Evolutionary conservation across 2,329 filamentous ascomycete genomes (phyloP).

Genomic region (Paracoccidioides lutzii): DNA sequence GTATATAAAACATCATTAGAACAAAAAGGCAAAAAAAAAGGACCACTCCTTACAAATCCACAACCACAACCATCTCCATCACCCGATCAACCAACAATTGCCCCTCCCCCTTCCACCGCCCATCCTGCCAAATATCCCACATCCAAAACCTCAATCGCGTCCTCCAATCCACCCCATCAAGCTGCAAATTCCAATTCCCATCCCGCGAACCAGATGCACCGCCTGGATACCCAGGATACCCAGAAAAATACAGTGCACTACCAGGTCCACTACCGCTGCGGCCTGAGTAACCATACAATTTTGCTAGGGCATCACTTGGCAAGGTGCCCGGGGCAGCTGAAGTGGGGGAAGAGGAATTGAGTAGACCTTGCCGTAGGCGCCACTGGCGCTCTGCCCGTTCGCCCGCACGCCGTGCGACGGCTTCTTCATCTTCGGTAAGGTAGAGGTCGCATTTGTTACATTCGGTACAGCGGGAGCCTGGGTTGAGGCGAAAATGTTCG

Average conservation of each 20-base stretch:
- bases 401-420: slow-evolving; percentile 54
- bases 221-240: slow-evolving; percentile 5
- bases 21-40: background rate
- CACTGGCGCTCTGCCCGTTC: slow-evolving; percentile 60
- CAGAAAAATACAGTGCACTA: background rate
- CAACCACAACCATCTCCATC: slow-evolving; percentile 28
- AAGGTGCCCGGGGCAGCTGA: slow-evolving; percentile 7
- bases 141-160: slow-evolving; percentile 24
- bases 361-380: slow-evolving; percentile 48
- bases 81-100: slow-evolving; percentile 30
- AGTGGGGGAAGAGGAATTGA: slow-evolving; percentile 5
- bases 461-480: slow-evolving; percentile 60
- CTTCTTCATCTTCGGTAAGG: slow-evolving; percentile 58
- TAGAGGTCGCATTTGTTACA: slow-evolving; percentile 70
- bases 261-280: slow-evolving; percentile 10
- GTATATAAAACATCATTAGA: background rate
- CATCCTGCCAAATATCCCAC: slow-evolving; percentile 27
- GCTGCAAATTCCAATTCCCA: slow-evolving; percentile 19
- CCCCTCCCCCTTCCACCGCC: slow-evolving; percentile 29
- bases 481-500: slow-evolving; percentile 78
- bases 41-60: slow-evolving; percentile 4
- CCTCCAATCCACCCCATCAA: slow-evolving; percentile 11
- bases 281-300: slow-evolving; percentile 14
- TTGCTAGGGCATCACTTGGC: slow-evolving; percentile 10
- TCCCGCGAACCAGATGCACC: slow-evolving; percentile 12